Evolutionary conservation across 164 flowering plant genomes (phyloP).

Genomic region (Cinnamomum chago): DNA sequence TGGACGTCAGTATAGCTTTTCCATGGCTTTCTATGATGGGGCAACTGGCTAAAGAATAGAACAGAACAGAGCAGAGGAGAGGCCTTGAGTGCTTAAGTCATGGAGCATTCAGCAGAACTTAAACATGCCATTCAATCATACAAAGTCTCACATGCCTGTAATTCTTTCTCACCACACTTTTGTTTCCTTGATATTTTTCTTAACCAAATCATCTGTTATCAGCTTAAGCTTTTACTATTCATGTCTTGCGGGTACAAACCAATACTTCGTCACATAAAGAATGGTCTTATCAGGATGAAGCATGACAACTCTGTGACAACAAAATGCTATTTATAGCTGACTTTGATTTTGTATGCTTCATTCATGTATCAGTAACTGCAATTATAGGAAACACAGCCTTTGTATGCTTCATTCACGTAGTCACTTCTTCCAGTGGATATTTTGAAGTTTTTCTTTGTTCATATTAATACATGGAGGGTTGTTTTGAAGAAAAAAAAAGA

Average conservation of each 20-base stretch:
- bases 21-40: slow-evolving; percentile 30
- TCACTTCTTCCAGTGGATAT: no score
- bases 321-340: neutral
- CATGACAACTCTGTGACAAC: slow-evolving; percentile 47
- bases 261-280: slow-evolving; percentile 75
- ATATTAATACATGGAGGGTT: no score
- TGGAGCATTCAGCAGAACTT: slow-evolving; percentile 75
- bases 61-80: slow-evolving; percentile 48
- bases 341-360: neutral
- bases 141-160: slow-evolving; percentile 71
- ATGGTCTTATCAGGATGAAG: slow-evolving; percentile 81
- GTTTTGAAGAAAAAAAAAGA: no score
- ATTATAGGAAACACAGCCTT: no score
- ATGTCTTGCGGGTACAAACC: slow-evolving; percentile 77
- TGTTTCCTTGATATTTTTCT: neutral
- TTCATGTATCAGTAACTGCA: no score
- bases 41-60: slow-evolving; percentile 69
- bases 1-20: neutral
- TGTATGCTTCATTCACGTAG: no score
- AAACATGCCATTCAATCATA: slow-evolving; percentile 77
- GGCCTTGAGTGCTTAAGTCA: slow-evolving; percentile 70
- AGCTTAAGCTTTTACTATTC: neutral
- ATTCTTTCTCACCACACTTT: slow-evolving; percentile 5
- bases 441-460: no score
- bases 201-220: neutral